Evolutionary conservation across 768 basidiomycete genomes (phyloP).

Genomic region (Lentinula boryana): DNA sequence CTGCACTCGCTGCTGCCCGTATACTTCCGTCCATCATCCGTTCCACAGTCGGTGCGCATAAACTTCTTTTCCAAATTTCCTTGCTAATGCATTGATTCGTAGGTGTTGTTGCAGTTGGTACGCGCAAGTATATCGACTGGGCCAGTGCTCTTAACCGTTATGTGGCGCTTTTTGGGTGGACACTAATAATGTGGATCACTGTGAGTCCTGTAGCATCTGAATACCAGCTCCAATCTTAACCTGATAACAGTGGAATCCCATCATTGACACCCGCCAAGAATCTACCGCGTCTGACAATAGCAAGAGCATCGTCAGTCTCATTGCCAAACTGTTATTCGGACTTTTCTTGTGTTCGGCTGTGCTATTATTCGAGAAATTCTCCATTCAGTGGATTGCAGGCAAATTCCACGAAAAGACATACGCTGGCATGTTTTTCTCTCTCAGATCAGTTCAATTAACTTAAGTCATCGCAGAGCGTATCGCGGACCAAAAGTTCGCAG

Average conservation of each 20-base stretch:
- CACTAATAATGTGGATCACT: constrained; percentile 58
- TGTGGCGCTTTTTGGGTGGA: constrained; percentile 66
- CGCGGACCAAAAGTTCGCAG: constrained; percentile 74
- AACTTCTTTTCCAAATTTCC: background rate
- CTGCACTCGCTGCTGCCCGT: constrained; percentile 50
- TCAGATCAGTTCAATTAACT: constrained; percentile 1
- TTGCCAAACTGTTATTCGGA: constrained; percentile 69
- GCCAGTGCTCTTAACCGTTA: constrained; percentile 54
- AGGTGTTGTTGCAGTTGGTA: constrained; percentile 67
- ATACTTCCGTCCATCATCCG: constrained; percentile 49
- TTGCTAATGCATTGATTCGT: background rate
- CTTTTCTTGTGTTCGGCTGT: constrained; percentile 62
- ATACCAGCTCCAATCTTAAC: background rate
- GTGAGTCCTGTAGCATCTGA: background rate
- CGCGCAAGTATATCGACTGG: constrained; percentile 78
- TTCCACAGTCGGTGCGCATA: constrained; percentile 36
- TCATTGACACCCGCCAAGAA: constrained; percentile 45
- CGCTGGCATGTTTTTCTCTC: constrained; percentile 33
- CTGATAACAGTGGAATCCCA: constrained; percentile 43
- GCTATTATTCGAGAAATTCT: constrained; percentile 76
- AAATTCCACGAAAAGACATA: constrained; percentile 81
- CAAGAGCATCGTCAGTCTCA: constrained; percentile 40
- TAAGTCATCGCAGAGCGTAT: constrained; percentile 56
- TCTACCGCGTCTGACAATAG: constrained; percentile 22
- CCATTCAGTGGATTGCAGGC: constrained; percentile 79